Evolutionary conservation across 2,329 filamentous ascomycete species (phyloP).

Genomic region (Alternaria solani): DNA sequence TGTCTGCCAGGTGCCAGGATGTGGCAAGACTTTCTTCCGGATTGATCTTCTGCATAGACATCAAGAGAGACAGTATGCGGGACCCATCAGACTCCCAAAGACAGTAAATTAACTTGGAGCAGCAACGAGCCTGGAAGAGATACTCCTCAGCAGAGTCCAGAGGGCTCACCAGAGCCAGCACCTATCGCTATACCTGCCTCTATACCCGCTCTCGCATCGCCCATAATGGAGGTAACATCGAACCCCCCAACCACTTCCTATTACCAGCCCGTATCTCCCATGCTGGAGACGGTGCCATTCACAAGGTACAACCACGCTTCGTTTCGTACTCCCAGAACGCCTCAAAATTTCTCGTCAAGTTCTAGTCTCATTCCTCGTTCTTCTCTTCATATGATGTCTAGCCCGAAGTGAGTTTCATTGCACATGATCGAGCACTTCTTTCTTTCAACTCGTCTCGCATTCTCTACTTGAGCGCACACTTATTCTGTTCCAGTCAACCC

Average conservation of each 20-base stretch:
- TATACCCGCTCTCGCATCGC: conserved; percentile 24
- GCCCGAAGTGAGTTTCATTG: conserved; percentile 49
- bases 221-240: conserved; percentile 22
- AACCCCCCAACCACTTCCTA: conserved; percentile 26
- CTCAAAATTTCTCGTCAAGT: conserved; percentile 39
- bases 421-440: conserved; percentile 24
- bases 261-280: conserved; percentile 34
- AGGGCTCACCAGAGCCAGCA: conserved; percentile 30
- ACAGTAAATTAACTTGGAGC: conserved; percentile 22
- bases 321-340: conserved; percentile 52
- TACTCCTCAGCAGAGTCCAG: conserved; percentile 37
- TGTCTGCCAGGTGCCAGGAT: conserved; percentile 52
- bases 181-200: conserved; percentile 23
- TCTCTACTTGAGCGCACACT: neutral
- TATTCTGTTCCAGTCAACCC: conserved; percentile 19
- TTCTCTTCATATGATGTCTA: conserved; percentile 37
- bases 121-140: conserved; percentile 42
- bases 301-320: conserved; percentile 49
- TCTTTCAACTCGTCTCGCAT: conserved; percentile 1
- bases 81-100: neutral
- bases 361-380: conserved; percentile 43
- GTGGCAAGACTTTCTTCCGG: conserved; percentile 55
- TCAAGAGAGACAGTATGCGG: conserved; percentile 56
- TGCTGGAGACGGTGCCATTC: conserved; percentile 34
- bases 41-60: conserved; percentile 57